Percentiles rank a stretch among this genome's conserved stretches.
Conservation (phyloP, 2,329 filamentous ascomycete species). For the Cytospora piceae region DNA sequence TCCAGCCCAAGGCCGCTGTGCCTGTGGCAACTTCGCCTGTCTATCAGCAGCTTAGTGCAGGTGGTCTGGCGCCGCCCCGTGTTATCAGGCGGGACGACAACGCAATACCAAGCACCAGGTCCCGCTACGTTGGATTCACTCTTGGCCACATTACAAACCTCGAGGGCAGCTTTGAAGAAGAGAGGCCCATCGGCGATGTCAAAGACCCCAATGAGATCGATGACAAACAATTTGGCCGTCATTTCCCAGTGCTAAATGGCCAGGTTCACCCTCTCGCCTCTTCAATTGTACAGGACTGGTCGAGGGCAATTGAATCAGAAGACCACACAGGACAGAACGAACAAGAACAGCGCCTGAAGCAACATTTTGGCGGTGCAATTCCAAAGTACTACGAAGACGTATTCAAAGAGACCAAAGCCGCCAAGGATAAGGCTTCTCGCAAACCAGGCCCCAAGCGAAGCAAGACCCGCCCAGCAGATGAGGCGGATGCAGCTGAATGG, state of each 20-base stretch:
- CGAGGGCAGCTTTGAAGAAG: conserved; percentile 10
- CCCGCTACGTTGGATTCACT: conserved; percentile 22
- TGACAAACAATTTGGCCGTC: conserved; percentile 6
- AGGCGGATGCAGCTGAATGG: conserved; percentile 55
- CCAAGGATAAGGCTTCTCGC: conserved; percentile 27
- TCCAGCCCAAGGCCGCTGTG: conserved; percentile 3
- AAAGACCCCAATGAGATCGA: conserved; percentile 22
- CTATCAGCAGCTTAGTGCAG: conserved; percentile 5
- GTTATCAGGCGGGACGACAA: conserved; percentile 26
- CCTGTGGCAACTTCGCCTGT: conserved; percentile 2
- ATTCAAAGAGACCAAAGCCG: conserved; percentile 18
- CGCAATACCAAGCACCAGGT: conserved; percentile 10
- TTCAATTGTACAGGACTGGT: conserved; percentile 25
- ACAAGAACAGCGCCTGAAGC: conserved; percentile 24
- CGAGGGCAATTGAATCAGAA: conserved; percentile 20
- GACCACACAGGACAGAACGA: conserved; percentile 23
- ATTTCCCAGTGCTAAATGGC: conserved; percentile 11
- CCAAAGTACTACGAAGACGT: conserved; percentile 22
- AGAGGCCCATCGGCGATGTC: conserved; percentile 22
- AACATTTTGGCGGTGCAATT: conserved; percentile 22
- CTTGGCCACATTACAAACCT: background rate
- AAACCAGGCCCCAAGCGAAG: conserved; percentile 41
- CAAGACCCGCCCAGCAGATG: conserved; percentile 48
- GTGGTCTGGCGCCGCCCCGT: conserved; percentile 21
- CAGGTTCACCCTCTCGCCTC: conserved; percentile 9